These are phyloP conservation scores for Chytriomyces confervae DNA, from an alignment of 192 early-diverging fungal species.

Conservation along the genomic window DNA sequence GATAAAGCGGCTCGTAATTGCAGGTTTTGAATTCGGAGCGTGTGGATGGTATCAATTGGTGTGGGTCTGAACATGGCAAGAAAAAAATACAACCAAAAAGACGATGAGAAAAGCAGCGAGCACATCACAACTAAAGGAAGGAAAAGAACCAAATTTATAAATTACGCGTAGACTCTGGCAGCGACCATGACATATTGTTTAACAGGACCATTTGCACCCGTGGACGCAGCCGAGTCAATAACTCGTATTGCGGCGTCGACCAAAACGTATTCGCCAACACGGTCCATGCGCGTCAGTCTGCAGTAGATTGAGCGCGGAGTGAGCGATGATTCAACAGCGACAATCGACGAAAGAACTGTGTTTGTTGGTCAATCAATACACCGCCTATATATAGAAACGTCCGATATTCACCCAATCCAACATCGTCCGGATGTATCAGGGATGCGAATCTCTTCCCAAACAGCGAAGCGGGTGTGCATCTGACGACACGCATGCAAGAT, in stretches of 20 bases:
- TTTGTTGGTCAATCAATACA: not conserved
- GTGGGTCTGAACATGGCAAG: slow-evolving; percentile 9
- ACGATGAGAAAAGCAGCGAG: not conserved
- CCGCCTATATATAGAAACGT: not conserved
- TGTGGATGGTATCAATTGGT: slow-evolving; percentile 25
- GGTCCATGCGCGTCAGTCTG: slow-evolving; percentile 24
- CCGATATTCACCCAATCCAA: not conserved
- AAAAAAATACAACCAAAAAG: not conserved
- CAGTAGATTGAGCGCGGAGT: not conserved
- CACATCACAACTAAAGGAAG: not conserved
- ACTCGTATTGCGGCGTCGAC: not conserved
- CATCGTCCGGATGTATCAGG: slow-evolving; percentile 25
- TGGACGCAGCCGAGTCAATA: not conserved
- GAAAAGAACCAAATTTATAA: not conserved
- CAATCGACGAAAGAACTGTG: not conserved
- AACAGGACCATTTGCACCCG: not conserved
- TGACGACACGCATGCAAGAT: slow-evolving; percentile 3
- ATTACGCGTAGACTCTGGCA: not conserved
- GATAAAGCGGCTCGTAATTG: not conserved
- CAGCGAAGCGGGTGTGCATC: slow-evolving; percentile 30
- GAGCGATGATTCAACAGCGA: not conserved
- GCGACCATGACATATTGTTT: slow-evolving; percentile 6
- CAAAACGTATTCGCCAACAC: slow-evolving; percentile 26
- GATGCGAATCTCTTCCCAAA: slow-evolving; percentile 4
- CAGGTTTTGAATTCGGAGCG: slow-evolving; percentile 15